These are phyloP conservation scores for Ganoderma leucocontextum DNA, from an alignment of 1,284 basidiomycete species.

Conservation along the genomic window DNA sequence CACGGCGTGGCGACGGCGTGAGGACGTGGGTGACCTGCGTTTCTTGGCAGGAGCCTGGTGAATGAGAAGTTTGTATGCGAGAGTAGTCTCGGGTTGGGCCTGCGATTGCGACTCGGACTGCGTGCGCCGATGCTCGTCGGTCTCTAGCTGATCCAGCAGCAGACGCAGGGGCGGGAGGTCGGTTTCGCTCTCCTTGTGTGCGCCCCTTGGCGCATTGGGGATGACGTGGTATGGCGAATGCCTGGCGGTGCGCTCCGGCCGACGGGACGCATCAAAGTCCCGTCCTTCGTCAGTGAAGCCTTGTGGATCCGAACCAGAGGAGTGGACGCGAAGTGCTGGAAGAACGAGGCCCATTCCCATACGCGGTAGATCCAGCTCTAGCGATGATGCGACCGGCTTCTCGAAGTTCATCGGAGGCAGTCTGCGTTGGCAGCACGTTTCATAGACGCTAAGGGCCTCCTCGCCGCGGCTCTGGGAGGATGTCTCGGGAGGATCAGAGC, in stretches of 20 bases:
- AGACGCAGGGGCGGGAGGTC: conserved; percentile 4
- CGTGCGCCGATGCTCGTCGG: not conserved
- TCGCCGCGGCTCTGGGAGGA: not conserved
- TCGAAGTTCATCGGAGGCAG: conserved; percentile 7
- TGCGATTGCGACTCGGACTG: not conserved
- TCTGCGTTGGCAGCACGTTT: not conserved
- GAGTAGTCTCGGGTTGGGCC: not conserved
- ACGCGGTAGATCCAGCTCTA: not conserved
- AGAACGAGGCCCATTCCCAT: not conserved
- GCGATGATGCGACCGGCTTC: not conserved
- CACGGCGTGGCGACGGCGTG: not conserved
- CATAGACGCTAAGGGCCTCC: not conserved
- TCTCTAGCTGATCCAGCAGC: not conserved
- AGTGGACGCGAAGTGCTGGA: not conserved
- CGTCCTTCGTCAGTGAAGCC: not conserved
- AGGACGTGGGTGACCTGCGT: not conserved
- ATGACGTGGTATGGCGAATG: not conserved
- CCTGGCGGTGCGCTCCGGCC: not conserved
- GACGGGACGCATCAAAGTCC: not conserved
- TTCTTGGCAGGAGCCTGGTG: not conserved
- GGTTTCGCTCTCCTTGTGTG: not conserved
- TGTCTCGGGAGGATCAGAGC: not conserved
- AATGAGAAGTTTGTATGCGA: conserved; percentile 3
- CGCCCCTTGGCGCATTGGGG: not conserved
- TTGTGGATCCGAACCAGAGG: not conserved